Conservation (phyloP, 345 rosid species). For the Lenwebbia sp. region DNA sequence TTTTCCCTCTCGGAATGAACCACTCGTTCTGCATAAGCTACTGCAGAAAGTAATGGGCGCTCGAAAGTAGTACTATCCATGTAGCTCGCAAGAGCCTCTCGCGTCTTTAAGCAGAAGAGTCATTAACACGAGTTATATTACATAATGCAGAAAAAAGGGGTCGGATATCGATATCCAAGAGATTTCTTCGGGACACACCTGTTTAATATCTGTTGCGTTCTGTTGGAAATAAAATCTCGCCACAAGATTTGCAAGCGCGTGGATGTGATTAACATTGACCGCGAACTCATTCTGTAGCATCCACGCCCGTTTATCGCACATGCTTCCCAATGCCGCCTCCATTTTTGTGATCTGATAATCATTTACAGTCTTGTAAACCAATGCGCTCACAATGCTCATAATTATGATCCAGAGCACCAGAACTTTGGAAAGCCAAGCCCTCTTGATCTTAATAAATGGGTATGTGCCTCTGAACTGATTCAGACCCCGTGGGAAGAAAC, state of each 20-base stretch:
- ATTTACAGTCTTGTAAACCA: background rate
- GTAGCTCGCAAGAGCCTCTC: background rate
- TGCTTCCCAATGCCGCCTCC: background rate
- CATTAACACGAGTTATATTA: background rate
- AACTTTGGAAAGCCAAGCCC: background rate
- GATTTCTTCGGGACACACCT: background rate
- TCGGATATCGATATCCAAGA: background rate
- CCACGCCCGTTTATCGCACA: background rate
- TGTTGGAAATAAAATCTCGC: fast-evolving
- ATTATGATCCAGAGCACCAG: background rate
- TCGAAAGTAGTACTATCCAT: background rate
- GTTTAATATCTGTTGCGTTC: fast-evolving
- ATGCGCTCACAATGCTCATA: background rate
- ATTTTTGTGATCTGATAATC: background rate
- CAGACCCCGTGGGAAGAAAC: background rate
- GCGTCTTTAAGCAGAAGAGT: background rate
- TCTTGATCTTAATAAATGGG: background rate
- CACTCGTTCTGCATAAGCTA: background rate
- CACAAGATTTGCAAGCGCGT: background rate
- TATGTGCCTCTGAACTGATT: background rate
- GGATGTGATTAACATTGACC: background rate
- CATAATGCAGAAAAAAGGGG: background rate
- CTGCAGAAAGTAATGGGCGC: background rate
- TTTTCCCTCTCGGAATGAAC: background rate
- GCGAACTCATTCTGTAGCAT: background rate